Evolutionary conservation across 768 basidiomycete species (phyloP).

Genomic region (Mrakia frigida): DNA sequence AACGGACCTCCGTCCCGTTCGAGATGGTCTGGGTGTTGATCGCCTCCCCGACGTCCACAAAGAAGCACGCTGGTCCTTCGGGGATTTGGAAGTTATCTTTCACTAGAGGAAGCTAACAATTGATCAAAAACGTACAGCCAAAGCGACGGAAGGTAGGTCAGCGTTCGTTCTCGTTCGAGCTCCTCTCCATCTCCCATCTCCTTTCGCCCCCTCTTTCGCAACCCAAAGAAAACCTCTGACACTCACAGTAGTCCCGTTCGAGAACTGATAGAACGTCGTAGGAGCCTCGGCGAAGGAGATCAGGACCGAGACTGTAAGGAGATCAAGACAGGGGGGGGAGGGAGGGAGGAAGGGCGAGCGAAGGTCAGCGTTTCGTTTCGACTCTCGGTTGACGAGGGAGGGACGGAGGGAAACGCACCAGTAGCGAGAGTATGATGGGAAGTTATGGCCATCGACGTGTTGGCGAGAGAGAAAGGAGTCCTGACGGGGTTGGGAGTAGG

Average conservation of each 20-base stretch:
- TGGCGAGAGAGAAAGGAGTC: conserved; percentile 61
- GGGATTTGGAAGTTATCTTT: conserved; percentile 16
- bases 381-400: not conserved
- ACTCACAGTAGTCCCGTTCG: conserved; percentile 20
- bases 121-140: not conserved
- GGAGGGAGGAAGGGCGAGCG: not conserved
- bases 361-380: not conserved
- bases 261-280: conserved; percentile 20
- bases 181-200: too few species aligned
- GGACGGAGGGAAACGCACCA: not conserved
- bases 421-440: conserved; percentile 53
- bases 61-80: conserved; percentile 21
- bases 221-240: too few species aligned
- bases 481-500: conserved; percentile 53
- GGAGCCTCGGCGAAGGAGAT: conserved; percentile 16
- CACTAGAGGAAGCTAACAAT: not conserved
- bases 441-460: conserved; percentile 59
- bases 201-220: too few species aligned
- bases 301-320: conserved; percentile 15
- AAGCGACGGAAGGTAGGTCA: not conserved
- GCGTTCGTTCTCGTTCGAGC: too few species aligned
- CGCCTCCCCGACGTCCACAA: conserved; percentile 3
- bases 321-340: not conserved
- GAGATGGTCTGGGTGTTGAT: conserved; percentile 18
- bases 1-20: conserved; percentile 20